Evolutionary conservation across 306 rosid genomes (phyloP).

Genomic region (Fragaria ananassa): DNA sequence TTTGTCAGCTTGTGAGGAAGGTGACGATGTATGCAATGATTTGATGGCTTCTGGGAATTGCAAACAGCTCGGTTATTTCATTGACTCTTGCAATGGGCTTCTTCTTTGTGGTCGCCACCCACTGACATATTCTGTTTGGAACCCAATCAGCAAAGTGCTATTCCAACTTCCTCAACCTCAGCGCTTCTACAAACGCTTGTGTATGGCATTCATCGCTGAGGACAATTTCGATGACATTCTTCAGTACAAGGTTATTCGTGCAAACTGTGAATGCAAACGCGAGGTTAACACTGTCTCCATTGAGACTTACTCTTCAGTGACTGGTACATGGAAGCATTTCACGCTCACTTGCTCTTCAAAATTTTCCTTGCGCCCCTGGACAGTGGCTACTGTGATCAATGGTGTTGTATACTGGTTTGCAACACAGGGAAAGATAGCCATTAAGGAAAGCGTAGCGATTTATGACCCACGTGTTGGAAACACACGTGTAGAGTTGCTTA

Average conservation of each 20-base stretch:
- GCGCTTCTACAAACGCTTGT: slow-evolving; percentile 55
- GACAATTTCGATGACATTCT: slow-evolving; percentile 33
- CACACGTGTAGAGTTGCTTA: slow-evolving; percentile 42
- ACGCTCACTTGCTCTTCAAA: slow-evolving; percentile 57
- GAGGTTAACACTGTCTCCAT: slow-evolving; percentile 58
- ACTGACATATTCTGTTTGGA: slow-evolving; percentile 54
- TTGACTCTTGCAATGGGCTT: slow-evolving; percentile 59
- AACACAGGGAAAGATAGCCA: slow-evolving; percentile 38
- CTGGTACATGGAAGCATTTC: slow-evolving; percentile 65
- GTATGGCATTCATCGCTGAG: slow-evolving; percentile 60
- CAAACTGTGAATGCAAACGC: slow-evolving; percentile 60
- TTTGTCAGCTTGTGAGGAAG: slow-evolving; percentile 67
- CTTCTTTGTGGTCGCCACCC: slow-evolving; percentile 76
- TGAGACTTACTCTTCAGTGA: slow-evolving; percentile 72
- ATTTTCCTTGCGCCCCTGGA: slow-evolving; percentile 60
- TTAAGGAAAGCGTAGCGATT: slow-evolving; percentile 43
- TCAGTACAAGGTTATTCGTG: slow-evolving; percentile 59
- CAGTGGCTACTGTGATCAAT: slow-evolving; percentile 53
- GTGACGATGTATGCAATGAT: slow-evolving; percentile 46
- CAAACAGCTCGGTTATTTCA: slow-evolving; percentile 62
- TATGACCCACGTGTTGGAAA: slow-evolving; percentile 67
- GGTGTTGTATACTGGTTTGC: slow-evolving; percentile 75
- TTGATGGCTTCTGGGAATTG: slow-evolving; percentile 47
- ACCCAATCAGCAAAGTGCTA: slow-evolving; percentile 44
- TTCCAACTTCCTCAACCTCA: slow-evolving; percentile 59